A percentile compares a stretch with the other conserved stretches of the same genome.
These are phyloP conservation scores for Ampelomyces quisqualis DNA, from an alignment of 2,329 filamentous ascomycete species.

Conservation along the genomic window DNA sequence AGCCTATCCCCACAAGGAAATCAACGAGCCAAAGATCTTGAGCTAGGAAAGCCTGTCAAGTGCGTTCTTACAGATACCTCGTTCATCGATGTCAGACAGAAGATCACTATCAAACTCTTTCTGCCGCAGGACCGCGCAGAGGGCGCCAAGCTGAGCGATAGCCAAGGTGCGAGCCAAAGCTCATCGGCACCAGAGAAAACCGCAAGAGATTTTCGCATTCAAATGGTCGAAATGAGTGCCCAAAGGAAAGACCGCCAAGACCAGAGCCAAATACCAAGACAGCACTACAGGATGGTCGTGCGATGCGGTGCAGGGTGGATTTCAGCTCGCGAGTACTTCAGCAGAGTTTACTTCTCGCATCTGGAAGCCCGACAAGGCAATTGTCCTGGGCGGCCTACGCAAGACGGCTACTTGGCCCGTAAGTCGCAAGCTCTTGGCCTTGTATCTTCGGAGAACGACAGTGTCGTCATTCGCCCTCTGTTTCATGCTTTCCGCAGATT, in stretches of 20 bases:
- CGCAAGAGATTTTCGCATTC: too few species aligned
- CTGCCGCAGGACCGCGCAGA: constrained; percentile 19
- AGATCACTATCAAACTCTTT: constrained; percentile 31
- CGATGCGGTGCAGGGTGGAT: constrained; percentile 36
- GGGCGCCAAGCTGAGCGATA: too few species aligned
- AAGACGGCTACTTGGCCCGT: constrained; percentile 3
- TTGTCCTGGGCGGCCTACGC: background rate
- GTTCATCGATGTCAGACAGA: constrained; percentile 18
- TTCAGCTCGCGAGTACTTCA: constrained; percentile 31
- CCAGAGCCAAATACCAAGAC: background rate
- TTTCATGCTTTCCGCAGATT: constrained; percentile 31
- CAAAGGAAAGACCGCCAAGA: too few species aligned
- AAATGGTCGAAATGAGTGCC: too few species aligned
- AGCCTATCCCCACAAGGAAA: constrained; percentile 15
- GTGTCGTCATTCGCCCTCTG: constrained; percentile 28
- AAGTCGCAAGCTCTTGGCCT: constrained; percentile 8
- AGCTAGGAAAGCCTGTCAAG: constrained; percentile 29
- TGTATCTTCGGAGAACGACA: constrained; percentile 12
- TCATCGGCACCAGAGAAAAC: background rate
- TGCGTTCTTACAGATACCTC: constrained; percentile 26
- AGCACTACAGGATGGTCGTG: constrained; percentile 28
- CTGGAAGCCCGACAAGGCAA: constrained; percentile 7
- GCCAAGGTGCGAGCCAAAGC: constrained; percentile 2
- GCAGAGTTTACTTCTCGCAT: constrained; percentile 25
- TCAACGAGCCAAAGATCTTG: constrained; percentile 9